phyloP scores from a whole-genome alignment of 1,139 yeast genomes.

The Suzukiozyma palmioleophila region DNA sequence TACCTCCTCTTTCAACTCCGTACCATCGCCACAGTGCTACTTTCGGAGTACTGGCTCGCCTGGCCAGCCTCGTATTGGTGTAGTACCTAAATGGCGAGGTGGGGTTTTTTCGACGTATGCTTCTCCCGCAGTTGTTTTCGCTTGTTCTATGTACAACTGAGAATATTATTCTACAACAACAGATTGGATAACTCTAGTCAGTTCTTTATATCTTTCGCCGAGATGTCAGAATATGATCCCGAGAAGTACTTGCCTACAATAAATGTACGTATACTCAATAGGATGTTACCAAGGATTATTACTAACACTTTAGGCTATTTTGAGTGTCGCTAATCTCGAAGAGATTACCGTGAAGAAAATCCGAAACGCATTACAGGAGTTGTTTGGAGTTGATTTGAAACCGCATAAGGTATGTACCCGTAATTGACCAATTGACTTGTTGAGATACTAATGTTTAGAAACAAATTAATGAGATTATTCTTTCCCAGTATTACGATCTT shows the following conservation, averaged over 20 bases:
- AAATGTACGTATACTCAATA: conserved; percentile 47
- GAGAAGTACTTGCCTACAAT: conserved; percentile 56
- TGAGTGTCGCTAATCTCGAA: conserved; percentile 70
- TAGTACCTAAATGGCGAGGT: too few relatives aligned
- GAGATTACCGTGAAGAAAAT: conserved; percentile 69
- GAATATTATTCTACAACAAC: too few relatives aligned
- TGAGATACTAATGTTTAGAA: conserved; percentile 29
- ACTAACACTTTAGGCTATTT: conserved; percentile 53
- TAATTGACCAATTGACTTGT: neutral
- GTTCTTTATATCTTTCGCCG: too few relatives aligned
- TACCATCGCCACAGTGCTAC: too few relatives aligned
- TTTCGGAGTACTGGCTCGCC: too few relatives aligned
- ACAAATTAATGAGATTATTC: conserved; percentile 55
- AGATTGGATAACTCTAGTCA: too few relatives aligned
- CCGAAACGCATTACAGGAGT: conserved; percentile 64
- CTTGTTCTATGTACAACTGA: too few relatives aligned
- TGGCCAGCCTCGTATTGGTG: too few relatives aligned
- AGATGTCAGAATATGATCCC: conserved; percentile 9
- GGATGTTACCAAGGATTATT: conserved; percentile 1
- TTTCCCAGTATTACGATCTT: conserved; percentile 53
- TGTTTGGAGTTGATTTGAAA: conserved; percentile 55
- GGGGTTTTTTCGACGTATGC: too few relatives aligned
- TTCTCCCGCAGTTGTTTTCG: too few relatives aligned
- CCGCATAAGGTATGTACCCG: conserved; percentile 39
- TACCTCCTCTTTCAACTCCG: too few relatives aligned